These are phyloP conservation scores for Penicillium italicum DNA, from an alignment of 2,329 filamentous ascomycete genomes.

Conservation along the genomic window DNA sequence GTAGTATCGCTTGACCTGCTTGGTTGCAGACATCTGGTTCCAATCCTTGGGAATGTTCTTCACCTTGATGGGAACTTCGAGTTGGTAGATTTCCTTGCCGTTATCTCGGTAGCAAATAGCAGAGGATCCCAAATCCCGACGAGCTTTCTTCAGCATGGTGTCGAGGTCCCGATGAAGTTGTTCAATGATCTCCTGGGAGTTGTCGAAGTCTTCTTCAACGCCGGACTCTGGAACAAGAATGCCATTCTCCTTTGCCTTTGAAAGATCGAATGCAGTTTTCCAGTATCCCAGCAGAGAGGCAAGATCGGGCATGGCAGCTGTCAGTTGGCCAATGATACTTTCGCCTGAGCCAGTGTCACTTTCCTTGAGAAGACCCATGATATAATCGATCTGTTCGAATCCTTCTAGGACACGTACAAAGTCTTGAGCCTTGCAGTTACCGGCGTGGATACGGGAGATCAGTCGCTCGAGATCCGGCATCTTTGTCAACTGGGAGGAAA, in stretches of 20 bases:
- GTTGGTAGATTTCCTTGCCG: constrained; percentile 94
- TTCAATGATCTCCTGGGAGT: constrained; percentile 72
- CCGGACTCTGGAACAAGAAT: constrained; percentile 80
- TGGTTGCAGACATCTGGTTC: constrained; percentile 95
- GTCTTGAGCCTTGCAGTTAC: constrained; percentile 83
- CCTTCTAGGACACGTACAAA: constrained; percentile 92
- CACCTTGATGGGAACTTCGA: constrained; percentile 80
- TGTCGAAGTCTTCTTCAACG: constrained; percentile 88
- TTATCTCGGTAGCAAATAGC: constrained; percentile 75
- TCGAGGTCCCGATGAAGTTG: constrained; percentile 71
- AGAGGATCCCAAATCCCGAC: constrained; percentile 69
- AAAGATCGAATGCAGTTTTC: constrained; percentile 87
- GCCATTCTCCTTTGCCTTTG: constrained; percentile 72
- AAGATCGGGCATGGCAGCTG: constrained; percentile 82
- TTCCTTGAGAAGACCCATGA: constrained; percentile 71
- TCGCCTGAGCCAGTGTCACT: constrained; percentile 60
- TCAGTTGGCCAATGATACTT: constrained; percentile 77
- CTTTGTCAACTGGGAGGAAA: constrained; percentile 81
- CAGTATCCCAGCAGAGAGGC: constrained; percentile 71
- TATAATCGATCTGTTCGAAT: constrained; percentile 97
- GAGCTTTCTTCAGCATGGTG: constrained; percentile 65
- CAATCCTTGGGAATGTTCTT: constrained; percentile 80
- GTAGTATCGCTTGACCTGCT: constrained; percentile 89
- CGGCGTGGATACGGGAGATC: constrained; percentile 90
- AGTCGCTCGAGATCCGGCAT: constrained; percentile 92